Conservation (phyloP, 179 eudicot species). For the Beta macrorhiza region DNA sequence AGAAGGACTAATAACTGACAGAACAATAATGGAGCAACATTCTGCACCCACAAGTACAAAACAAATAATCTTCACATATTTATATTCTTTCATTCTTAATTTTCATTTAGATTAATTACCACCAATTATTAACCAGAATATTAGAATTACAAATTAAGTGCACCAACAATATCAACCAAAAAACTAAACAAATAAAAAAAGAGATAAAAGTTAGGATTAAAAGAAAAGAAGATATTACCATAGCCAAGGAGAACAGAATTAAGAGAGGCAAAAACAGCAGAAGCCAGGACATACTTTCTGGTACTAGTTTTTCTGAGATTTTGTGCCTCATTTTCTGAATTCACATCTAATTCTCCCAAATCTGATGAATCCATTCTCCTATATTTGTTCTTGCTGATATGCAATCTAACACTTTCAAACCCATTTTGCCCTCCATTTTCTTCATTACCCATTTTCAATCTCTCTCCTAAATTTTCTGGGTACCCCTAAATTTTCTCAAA, state of each 20-base stretch:
- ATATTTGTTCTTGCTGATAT: conserved; percentile 53
- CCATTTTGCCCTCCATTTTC: conserved; percentile 21
- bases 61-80: too few relatives aligned
- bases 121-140: too few relatives aligned
- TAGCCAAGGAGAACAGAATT: conserved; percentile 93
- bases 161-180: not conserved
- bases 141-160: too few relatives aligned
- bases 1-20: not conserved
- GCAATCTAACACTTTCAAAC: conserved; percentile 9
- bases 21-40: not conserved
- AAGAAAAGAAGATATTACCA: conserved; percentile 37
- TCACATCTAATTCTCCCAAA: conserved; percentile 36
- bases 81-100: too few relatives aligned
- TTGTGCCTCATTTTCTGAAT: conserved; percentile 30
- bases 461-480: conserved; percentile 1
- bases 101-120: too few relatives aligned
- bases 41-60: too few relatives aligned
- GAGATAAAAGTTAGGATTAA: not conserved
- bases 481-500: conserved; percentile 2
- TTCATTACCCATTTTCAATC: conserved; percentile 26
- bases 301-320: conserved; percentile 38
- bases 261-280: conserved; percentile 80
- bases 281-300: conserved; percentile 64
- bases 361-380: conserved; percentile 63
- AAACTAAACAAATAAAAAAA: not conserved